A percentile compares a stretch with the other conserved stretches of the same genome.
Conservation (phyloP, 306 rosid genomes). For the Lablab purpureus region DNA sequence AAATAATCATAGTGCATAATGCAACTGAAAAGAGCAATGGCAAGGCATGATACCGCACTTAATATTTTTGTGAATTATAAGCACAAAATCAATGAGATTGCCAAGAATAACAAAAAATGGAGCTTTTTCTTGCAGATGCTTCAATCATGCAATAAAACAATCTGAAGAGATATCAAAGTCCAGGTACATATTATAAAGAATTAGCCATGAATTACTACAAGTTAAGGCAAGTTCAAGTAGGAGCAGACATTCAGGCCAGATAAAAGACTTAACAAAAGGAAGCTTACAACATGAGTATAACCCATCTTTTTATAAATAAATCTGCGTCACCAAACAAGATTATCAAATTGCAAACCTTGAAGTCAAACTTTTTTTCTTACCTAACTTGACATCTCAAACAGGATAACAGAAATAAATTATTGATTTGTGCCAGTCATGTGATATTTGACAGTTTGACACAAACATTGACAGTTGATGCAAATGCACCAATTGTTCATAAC, state of each 20-base stretch:
- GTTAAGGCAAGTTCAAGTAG: conserved; percentile 8
- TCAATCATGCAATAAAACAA: conserved; percentile 34
- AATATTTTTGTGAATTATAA: not conserved
- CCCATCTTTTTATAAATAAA: not conserved
- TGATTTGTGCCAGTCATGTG: not conserved
- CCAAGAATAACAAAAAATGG: conserved; percentile 30
- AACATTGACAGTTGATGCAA: too few relatives aligned
- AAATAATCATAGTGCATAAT: conserved; percentile 10
- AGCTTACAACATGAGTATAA: conserved; percentile 25
- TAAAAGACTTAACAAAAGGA: conserved; percentile 26
- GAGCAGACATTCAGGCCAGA: not conserved
- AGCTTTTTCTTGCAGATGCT: conserved; percentile 26
- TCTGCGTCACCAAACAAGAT: conserved; percentile 9
- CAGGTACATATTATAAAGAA: conserved; percentile 11
- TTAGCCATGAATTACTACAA: conserved; percentile 1
- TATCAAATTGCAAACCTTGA: not conserved
- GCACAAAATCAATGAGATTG: not conserved
- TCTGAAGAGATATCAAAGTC: conserved; percentile 13
- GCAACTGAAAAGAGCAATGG: not conserved
- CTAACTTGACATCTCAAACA: conserved; percentile 1
- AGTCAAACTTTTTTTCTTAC: not conserved
- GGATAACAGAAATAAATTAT: conserved; percentile 19
- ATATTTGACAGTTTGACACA: not conserved
- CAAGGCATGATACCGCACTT: conserved; percentile 5
- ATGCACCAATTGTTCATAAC: too few relatives aligned